Evolutionary conservation across 2,329 filamentous ascomycete species (phyloP), one percentile per base, ranked within the genome.

Genomic region (Rasamsonia emersonii): DNA sequence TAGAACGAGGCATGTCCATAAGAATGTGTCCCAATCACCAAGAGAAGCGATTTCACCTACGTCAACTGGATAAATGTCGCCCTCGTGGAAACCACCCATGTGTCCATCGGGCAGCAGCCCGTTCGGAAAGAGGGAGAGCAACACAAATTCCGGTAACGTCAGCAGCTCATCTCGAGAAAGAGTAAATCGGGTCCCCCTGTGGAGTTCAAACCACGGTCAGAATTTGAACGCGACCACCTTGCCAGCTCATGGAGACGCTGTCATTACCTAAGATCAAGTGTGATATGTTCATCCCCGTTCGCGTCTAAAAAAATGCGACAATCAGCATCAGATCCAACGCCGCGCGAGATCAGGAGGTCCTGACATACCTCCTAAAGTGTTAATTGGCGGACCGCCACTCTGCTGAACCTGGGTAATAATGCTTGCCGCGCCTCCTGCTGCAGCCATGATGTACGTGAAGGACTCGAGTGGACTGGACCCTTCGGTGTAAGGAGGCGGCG

Each of bases 371-470:
- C 84, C 86, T 39, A 96, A 71, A 34, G 85, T 82, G 61, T 91
- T 93, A 48, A 95, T 77, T 21, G 88, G 83, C 50, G 86, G 83
- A 14, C 74, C 71, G 30, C 82, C 88, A 45, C 82, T 82, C 64
- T 98, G 91, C 58, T 93, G 88, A 50, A 98, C 91, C 68, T 98
- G 91, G 64, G 91, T 98, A 67, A 98, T 93, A 58, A 98, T 94
- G 75, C 91, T 96, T 68, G 88, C 82, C 50, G 88, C 84, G 67
- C 88, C 89, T 71, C 89, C 89, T 65, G 89, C 88, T 59, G 86
- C 84, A 65, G 91, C 88, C 91, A 98, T 98, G 59, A 94, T 77
- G 75, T 93, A 98, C 50, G 82, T 80, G 56, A 98, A 98, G 36
- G 86, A 85, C 39, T 82, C 75, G 58, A 98, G 77, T 41, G 91